phyloP scores from a whole-genome alignment of 208 protist genomes.

The Paratrypanosoma confusum region DNA sequence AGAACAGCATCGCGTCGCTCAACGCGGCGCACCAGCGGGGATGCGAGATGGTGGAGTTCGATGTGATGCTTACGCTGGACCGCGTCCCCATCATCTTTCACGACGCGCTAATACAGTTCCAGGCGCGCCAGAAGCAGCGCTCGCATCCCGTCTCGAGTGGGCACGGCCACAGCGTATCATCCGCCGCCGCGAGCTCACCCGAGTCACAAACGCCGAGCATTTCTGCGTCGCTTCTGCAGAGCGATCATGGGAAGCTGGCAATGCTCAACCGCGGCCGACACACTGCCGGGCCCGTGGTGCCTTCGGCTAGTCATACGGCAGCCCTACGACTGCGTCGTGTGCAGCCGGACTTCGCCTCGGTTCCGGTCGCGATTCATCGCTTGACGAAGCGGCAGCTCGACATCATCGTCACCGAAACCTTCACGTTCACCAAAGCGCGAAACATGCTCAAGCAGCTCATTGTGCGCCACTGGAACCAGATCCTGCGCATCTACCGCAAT shows the following conservation, averaged over 20 bases:
- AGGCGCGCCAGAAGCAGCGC: conserved; percentile 23
- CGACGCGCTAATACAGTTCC: conserved; percentile 59
- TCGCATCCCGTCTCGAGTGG: too few species aligned
- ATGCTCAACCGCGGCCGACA: too few species aligned
- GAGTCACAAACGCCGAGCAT: too few species aligned
- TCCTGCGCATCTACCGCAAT: conserved; percentile 17
- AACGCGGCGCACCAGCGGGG: conserved; percentile 58
- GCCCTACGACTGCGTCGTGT: too few species aligned
- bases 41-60: conserved; percentile 72
- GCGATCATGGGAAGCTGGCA: too few species aligned
- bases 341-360: conserved; percentile 16
- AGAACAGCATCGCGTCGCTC: conserved; percentile 66
- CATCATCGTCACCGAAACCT: conserved; percentile 43
- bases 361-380: conserved; percentile 50
- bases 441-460: conserved; percentile 42
- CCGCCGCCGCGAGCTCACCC: too few species aligned
- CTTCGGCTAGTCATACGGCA: too few species aligned
- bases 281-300: too few species aligned
- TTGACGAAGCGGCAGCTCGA: conserved; percentile 47
- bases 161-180: too few species aligned
- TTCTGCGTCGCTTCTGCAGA: too few species aligned
- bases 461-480: conserved; percentile 40
- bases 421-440: conserved; percentile 25
- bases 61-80: conserved; percentile 75
- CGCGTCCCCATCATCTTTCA: conserved; percentile 68